Conservation (phyloP, 2,329 filamentous ascomycete species). For the Pseudogymnoascus sp. region DNA sequence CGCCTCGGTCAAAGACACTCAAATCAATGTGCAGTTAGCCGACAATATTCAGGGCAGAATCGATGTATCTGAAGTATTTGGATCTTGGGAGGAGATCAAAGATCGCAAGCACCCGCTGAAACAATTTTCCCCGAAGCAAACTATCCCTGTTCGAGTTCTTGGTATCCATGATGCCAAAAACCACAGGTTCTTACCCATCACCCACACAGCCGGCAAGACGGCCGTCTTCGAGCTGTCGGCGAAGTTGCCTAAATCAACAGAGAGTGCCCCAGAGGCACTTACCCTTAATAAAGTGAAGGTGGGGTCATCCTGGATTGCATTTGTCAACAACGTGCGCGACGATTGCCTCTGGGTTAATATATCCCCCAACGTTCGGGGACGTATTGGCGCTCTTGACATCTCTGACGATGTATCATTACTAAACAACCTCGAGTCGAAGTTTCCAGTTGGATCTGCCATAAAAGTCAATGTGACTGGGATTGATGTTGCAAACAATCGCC, state of each 20-base stretch:
- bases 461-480: slow-evolving; percentile 69
- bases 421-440: slow-evolving; percentile 66
- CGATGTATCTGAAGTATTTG: slow-evolving; percentile 83
- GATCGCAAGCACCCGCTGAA: slow-evolving; percentile 74
- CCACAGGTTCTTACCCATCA: slow-evolving; percentile 84
- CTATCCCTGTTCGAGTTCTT: slow-evolving; percentile 66
- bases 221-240: slow-evolving; percentile 78
- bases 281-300: slow-evolving; percentile 63
- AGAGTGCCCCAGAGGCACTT: slow-evolving; percentile 52
- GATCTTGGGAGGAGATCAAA: slow-evolving; percentile 76
- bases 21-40: slow-evolving; percentile 81
- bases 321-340: slow-evolving; percentile 79
- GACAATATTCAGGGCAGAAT: slow-evolving; percentile 88
- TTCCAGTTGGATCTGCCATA: slow-evolving; percentile 83
- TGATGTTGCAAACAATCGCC: slow-evolving; percentile 60
- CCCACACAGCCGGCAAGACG: slow-evolving; percentile 70
- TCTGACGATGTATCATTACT: slow-evolving; percentile 78
- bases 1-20: slow-evolving; percentile 78
- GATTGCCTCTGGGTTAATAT: slow-evolving; percentile 85
- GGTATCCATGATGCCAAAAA: slow-evolving; percentile 85
- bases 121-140: slow-evolving; percentile 61
- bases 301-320: slow-evolving; percentile 67
- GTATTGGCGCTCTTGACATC: slow-evolving; percentile 72
- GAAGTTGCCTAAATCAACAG: slow-evolving; percentile 52
- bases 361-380: slow-evolving; percentile 77